These are phyloP conservation scores for Mycena galopus DNA, from an alignment of 768 basidiomycete species.

Conservation along the genomic window DNA sequence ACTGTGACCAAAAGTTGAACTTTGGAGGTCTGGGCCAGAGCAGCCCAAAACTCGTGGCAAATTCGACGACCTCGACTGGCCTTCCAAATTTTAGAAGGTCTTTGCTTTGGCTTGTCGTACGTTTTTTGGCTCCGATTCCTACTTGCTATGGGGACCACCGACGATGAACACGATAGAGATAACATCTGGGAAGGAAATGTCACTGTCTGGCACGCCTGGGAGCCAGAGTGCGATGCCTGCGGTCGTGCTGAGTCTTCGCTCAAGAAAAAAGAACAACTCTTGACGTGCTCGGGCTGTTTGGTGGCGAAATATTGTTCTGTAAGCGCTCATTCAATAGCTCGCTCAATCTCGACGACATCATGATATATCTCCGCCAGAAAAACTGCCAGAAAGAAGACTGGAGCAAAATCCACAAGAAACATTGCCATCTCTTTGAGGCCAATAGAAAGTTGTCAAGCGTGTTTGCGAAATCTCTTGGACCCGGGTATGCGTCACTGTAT, in stretches of 20 bases:
- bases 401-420: background rate
- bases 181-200: conserved; percentile 9
- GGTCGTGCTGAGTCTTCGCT: conserved; percentile 4
- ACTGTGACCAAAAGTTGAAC: too few species aligned
- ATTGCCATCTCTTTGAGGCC: conserved; percentile 24
- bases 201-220: conserved; percentile 26
- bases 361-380: background rate
- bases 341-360: too few species aligned
- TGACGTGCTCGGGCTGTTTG: conserved; percentile 4
- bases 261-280: background rate
- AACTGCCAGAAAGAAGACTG: conserved; percentile 11
- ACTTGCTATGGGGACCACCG: too few species aligned
- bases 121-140: too few species aligned
- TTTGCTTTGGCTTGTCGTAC: too few species aligned
- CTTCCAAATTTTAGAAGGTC: too few species aligned
- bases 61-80: too few species aligned
- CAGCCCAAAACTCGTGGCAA: too few species aligned
- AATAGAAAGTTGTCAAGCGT: conserved; percentile 19
- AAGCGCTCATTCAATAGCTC: background rate
- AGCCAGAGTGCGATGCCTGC: conserved; percentile 21
- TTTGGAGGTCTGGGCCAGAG: too few species aligned
- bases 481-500: background rate
- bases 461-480: conserved; percentile 18
- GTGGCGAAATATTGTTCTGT: conserved; percentile 16
- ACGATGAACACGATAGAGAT: too few species aligned